Evolutionary conservation across 768 basidiomycete genomes (phyloP), one percentile per base, ranked within the genome.

Genomic region (Phylloporus scabripes): DNA sequence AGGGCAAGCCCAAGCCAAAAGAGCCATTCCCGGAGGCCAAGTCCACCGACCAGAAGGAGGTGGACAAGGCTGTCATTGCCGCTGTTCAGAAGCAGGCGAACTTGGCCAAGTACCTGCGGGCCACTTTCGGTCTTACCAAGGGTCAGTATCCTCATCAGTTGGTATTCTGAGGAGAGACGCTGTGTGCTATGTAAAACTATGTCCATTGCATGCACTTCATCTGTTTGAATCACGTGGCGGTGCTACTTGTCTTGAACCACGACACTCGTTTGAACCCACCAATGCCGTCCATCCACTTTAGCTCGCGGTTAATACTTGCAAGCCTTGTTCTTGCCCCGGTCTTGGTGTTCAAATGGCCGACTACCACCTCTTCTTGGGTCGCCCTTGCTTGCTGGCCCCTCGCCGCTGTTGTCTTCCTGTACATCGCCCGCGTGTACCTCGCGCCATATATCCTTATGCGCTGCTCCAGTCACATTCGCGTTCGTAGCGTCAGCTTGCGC

Each of bases 71-170:
- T 37, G 71, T 99, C 61, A 70, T 97, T 56, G 81, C 83, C 52
- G 84, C 87, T 48, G 76, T 96, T 67, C 93, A 89, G 79, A 90
- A 90, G 77, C 85, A 87, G 56, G 87, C 91, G 63, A 83, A 86
- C 77, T 79, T 98, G 58, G 77, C 75, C 67, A 94, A 93, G 74
- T 99, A 99, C 75, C 80, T 99, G 62, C 86, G 85, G 69, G 81
- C 94, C 48, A 83, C 79, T 65, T 99, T 88, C 78, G 92, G 92
- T 66, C 79, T 99, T 54, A 92, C 91, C 60, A 96, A 94, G 80
- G 92, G 94, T 53, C 92, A 98, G 75, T 92, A 79, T 78, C 91
- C 96, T 67, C 96, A 99, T 76, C 82, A 89, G 73, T 69, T 99
- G 74, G 80, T 80, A 55, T 98, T 96, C 79, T 98, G 75, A 78